Percentiles rank a stretch among this genome's conserved stretches.
phyloP scores from a whole-genome alignment of 2,329 filamentous ascomycete genomes.

The Aquanectria penicillioides region DNA sequence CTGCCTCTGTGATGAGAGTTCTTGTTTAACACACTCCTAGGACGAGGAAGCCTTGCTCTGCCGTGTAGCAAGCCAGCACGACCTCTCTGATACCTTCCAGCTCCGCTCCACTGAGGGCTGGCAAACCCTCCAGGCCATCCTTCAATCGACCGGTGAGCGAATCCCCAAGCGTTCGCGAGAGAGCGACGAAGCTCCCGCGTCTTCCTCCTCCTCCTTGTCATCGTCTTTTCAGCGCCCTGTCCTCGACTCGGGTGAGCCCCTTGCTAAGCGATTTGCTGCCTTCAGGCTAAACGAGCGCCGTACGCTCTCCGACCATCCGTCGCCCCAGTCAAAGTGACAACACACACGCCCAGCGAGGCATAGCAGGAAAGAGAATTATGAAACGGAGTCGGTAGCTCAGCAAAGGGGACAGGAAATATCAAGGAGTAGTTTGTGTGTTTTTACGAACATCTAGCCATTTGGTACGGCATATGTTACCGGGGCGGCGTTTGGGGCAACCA shows the following conservation, averaged over 20 bases:
- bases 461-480: conserved; percentile 7
- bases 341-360: conserved; percentile 2
- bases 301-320: conserved; percentile 36
- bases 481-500: conserved; percentile 15
- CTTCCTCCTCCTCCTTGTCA: conserved; percentile 39
- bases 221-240: conserved; percentile 42
- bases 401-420: neutral
- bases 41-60: conserved; percentile 90
- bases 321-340: conserved; percentile 33
- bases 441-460: conserved; percentile 5
- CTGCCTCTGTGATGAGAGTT: neutral
- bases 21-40: conserved; percentile 58
- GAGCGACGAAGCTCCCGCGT: conserved; percentile 47
- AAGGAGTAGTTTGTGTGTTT: conserved; percentile 20
- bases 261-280: conserved; percentile 74
- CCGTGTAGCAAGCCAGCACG: conserved; percentile 83
- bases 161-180: conserved; percentile 76
- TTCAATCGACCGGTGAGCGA: conserved; percentile 97
- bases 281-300: conserved; percentile 67
- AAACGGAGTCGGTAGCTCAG: neutral
- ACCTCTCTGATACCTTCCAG: conserved; percentile 82
- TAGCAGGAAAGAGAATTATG: neutral
- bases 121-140: conserved; percentile 91
- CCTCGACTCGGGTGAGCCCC: conserved; percentile 59
- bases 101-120: conserved; percentile 89